Conservation (phyloP, 176 grass and related monocot genomes). For the Avena insularis region DNA sequence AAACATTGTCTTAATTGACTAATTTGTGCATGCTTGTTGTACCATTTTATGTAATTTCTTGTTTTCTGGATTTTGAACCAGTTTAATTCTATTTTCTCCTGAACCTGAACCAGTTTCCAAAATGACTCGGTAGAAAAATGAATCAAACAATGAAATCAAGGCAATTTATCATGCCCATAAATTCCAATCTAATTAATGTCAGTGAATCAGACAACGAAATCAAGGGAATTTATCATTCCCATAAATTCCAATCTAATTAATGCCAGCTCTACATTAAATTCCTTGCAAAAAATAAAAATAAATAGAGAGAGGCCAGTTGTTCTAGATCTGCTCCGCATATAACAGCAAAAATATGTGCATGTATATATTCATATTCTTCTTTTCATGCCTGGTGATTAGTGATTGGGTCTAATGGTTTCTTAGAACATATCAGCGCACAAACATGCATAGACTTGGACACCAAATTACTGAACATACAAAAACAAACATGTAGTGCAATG, state of each 20-base stretch:
- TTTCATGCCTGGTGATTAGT: background rate
- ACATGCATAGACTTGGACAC: background rate
- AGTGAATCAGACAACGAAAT: background rate
- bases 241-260: background rate
- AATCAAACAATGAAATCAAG: background rate
- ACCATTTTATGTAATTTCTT: background rate
- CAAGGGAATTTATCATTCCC: background rate
- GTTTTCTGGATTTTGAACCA: background rate
- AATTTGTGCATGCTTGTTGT: background rate
- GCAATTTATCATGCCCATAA: background rate
- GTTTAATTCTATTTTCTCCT: too few relatives aligned
- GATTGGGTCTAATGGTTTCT: background rate
- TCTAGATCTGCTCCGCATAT: conserved; percentile 17
- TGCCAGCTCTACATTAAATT: background rate
- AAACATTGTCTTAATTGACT: background rate
- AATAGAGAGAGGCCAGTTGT: background rate
- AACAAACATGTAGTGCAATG: background rate
- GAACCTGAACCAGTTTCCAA: background rate
- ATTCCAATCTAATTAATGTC: background rate
- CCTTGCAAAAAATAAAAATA: background rate
- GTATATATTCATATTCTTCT: background rate
- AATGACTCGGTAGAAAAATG: background rate
- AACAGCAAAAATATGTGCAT: background rate
- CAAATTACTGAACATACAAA: background rate
- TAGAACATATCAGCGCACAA: background rate